Conservation (phyloP, 1,284 basidiomycete genomes). For the Neonothopanus nambi region DNA sequence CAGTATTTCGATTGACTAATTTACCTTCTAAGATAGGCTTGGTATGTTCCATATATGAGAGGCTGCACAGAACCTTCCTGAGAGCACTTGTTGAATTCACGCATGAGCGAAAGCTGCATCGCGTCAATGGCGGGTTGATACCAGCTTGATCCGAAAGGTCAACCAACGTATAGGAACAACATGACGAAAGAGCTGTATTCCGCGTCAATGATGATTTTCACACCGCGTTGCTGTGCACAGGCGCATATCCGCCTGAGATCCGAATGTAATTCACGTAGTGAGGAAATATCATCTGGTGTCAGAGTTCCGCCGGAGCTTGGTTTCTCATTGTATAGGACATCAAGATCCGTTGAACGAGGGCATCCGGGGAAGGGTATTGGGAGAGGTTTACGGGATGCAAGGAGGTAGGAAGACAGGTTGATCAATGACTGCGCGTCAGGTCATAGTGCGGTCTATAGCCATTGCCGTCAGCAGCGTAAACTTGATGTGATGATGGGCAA, state of each 20-base stretch:
- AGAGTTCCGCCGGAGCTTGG: constrained; percentile 28
- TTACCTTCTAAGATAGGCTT: constrained; percentile 80
- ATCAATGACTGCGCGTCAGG: constrained; percentile 56
- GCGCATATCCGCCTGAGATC: constrained; percentile 62
- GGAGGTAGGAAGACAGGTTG: constrained; percentile 55
- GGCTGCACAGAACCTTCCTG: constrained; percentile 46
- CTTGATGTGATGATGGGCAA: background rate
- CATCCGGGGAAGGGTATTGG: constrained; percentile 67
- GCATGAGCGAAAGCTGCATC: constrained; percentile 72
- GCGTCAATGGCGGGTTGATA: constrained; percentile 87
- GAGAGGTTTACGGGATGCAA: constrained; percentile 35
- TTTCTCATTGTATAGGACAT: constrained; percentile 35
- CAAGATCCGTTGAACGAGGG: constrained; percentile 50
- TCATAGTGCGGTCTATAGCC: constrained; percentile 56
- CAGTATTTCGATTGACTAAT: background rate
- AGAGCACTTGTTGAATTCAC: constrained; percentile 68
- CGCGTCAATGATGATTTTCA: constrained; percentile 78
- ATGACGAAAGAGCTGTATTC: constrained; percentile 60
- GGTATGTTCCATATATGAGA: constrained; percentile 79
- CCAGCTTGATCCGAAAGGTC: constrained; percentile 44
- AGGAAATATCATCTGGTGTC: constrained; percentile 53
- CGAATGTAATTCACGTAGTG: constrained; percentile 59
- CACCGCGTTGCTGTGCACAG: constrained; percentile 57
- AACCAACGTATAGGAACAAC: background rate
- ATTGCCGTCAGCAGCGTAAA: background rate